Evolutionary conservation across 139 green algal species (phyloP).

Genomic region (Chlamydomonas incerta): DNA sequence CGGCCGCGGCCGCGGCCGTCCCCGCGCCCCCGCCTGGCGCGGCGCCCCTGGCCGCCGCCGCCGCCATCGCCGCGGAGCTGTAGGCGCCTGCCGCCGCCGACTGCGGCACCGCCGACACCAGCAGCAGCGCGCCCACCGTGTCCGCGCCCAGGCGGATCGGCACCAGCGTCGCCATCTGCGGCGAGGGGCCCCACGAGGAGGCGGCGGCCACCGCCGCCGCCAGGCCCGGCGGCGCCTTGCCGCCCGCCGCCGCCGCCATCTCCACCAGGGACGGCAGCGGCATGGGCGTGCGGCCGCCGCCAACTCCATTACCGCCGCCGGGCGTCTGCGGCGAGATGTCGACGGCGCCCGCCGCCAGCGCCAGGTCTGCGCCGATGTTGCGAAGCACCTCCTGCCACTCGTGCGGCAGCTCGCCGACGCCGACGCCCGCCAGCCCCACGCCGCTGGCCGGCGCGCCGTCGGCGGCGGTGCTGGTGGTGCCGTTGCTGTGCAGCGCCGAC

Average conservation of each 20-base stretch:
- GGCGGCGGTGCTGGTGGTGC: background rate
- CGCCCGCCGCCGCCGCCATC: background rate
- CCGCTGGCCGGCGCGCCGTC: background rate
- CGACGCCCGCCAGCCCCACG: no score
- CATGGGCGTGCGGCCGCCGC: no score
- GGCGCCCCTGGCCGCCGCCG: background rate
- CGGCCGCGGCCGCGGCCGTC: no score
- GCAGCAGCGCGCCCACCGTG: constrained; percentile 9
- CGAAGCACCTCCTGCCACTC: constrained; percentile 7
- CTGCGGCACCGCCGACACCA: background rate
- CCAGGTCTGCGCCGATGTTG: background rate
- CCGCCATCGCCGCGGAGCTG: background rate
- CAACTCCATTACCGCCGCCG: no score
- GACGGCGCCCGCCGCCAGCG: background rate
- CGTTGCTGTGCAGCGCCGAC: background rate
- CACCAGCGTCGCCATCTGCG: background rate
- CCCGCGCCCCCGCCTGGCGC: no score
- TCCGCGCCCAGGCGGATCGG: background rate
- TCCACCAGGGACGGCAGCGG: background rate
- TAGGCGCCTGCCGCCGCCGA: background rate
- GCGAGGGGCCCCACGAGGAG: no score
- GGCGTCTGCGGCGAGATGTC: background rate
- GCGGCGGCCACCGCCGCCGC: background rate
- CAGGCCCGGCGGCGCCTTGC: background rate
- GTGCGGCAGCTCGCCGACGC: background rate